Conservation (phyloP, 345 rosid genomes). For the Eucalyptus fibrosa region DNA sequence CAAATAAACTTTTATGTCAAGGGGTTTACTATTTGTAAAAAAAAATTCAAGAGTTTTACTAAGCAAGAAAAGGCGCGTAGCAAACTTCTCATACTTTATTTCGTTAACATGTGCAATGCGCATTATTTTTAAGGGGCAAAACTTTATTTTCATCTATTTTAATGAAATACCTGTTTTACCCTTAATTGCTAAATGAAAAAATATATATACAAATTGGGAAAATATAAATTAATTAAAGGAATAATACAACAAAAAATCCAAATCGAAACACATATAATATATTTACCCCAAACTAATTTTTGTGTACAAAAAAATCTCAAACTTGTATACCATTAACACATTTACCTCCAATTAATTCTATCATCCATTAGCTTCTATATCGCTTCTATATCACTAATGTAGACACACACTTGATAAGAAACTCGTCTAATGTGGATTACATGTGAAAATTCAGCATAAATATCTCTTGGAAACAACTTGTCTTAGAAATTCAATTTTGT, state of each 20-base stretch:
- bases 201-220: background rate
- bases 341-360: background rate
- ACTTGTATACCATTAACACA: background rate
- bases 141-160: background rate
- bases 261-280: no score
- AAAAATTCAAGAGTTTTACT: no score
- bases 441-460: no score
- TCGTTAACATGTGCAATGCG: background rate
- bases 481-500: background rate
- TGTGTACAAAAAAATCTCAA: no score
- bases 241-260: background rate
- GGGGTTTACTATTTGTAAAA: background rate
- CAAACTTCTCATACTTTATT: background rate
- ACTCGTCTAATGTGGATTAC: background rate
- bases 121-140: background rate
- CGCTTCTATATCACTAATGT: accelerated
- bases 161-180: background rate
- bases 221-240: background rate
- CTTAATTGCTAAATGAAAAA: background rate
- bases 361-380: background rate
- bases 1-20: background rate
- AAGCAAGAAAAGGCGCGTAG: background rate
- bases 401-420: background rate
- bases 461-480: background rate
- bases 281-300: no score